Base-by-base conservation (phyloP, 331 rosid species). In the Acacia pycnantha region DNA sequence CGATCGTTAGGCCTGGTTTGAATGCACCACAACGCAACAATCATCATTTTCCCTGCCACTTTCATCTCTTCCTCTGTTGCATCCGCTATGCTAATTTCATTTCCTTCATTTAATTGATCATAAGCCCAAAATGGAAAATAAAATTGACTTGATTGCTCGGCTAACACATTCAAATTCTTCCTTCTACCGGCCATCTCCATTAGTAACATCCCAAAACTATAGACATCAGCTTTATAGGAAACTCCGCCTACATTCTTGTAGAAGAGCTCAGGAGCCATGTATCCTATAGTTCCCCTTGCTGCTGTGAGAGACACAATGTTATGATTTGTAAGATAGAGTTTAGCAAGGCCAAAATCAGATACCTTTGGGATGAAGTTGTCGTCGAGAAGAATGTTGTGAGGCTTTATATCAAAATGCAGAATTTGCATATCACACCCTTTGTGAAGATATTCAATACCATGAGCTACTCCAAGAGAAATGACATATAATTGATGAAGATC, bases 341-440 rank as follows among this genome's bases (percentile, higher is more conserved):
- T 47, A 47, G 53, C 53, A 47, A 47, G 19, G 16, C 53, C 53
- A 14, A 47, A 47, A 14, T 47, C 53, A 13, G 16, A 86, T 31
- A 83, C 70, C 11, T 80, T 83, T 22, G 87, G 85, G 0, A 35
- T 31, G 61, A 86, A 86, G 66, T 83, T 77, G 1, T 77, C 83
- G 48, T 83, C 85, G 1, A 86, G 74, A 37, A 83, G 87, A 3
- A 83, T 24, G 35, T 61, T 59, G 8, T 24, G 66, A 0, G 66
- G 66, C 37, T 61, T 61, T 61, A 61, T 61, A 12, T 61, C 68
- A 26, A 61, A 61, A 26, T 26, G 19, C 1, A 61, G 2, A 26
- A 61, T 61, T 26, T 61, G 68, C 37, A 61, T 26, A 4, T 26
- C 33, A 4, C 68, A 61, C 8, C 68, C 68, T 12, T 26, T 61